Evolutionary conservation across 192 early-diverging fungal species (phyloP).

Genomic region (Umbelopsis vinacea): DNA sequence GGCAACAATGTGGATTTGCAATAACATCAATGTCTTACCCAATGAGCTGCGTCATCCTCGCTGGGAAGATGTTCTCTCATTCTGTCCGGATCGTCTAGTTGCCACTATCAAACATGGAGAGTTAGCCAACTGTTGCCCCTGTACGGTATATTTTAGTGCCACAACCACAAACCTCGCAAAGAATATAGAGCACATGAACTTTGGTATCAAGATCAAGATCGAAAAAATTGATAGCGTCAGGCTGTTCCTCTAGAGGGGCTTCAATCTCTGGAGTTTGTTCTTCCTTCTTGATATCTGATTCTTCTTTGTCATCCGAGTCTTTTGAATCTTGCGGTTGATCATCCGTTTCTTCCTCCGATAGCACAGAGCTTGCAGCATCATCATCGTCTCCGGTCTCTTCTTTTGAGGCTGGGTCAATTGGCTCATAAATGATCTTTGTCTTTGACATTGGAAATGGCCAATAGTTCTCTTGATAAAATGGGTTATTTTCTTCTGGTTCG

Average conservation of each 20-base stretch:
- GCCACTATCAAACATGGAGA: constrained; percentile 60
- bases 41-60: constrained; percentile 65
- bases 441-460: constrained; percentile 23
- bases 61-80: constrained; percentile 55
- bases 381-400: background rate
- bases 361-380: background rate
- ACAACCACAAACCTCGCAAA: constrained; percentile 50
- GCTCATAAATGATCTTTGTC: constrained; percentile 6
- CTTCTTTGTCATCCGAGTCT: background rate
- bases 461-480: constrained; percentile 29
- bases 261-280: constrained; percentile 5
- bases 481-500: constrained; percentile 42
- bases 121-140: constrained; percentile 24
- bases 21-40: constrained; percentile 45
- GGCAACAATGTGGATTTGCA: background rate
- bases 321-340: background rate
- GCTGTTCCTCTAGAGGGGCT: background rate
- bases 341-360: background rate
- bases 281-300: constrained; percentile 5
- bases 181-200: constrained; percentile 46
- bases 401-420: background rate
- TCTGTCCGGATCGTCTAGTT: constrained; percentile 70
- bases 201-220: constrained; percentile 45
- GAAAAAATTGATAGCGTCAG: constrained; percentile 39
- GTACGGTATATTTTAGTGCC: constrained; percentile 24